These are phyloP conservation scores for Xylaria flabelliformis DNA, from an alignment of 495 filamentous ascomycete species.

Conservation along the genomic window DNA sequence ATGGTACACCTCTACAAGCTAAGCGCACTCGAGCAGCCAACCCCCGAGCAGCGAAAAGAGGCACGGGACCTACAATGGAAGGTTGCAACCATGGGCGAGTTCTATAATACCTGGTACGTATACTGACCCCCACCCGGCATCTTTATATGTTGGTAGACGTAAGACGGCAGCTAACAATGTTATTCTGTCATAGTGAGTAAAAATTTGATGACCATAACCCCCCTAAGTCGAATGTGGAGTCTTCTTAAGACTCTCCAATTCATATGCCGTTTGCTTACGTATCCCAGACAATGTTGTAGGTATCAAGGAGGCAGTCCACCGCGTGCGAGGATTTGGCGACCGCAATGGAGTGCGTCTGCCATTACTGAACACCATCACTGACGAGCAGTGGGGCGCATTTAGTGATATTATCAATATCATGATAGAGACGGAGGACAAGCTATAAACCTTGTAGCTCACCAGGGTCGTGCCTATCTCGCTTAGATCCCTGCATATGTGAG, in stretches of 20 bases:
- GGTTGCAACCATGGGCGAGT: slow-evolving; percentile 25
- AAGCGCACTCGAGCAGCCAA: slow-evolving; percentile 24
- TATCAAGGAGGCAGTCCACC: slow-evolving; percentile 22
- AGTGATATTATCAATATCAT: slow-evolving; percentile 23
- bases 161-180: neutral
- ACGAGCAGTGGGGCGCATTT: slow-evolving; percentile 23
- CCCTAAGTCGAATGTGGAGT: neutral
- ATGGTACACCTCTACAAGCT: slow-evolving; percentile 21
- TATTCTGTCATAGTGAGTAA: slow-evolving; percentile 15
- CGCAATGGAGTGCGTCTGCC: slow-evolving; percentile 22
- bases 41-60: slow-evolving; percentile 18
- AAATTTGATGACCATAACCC: neutral
- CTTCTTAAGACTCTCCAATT: neutral
- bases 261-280: neutral
- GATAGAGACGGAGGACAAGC: slow-evolving; percentile 23
- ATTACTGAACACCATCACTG: slow-evolving; percentile 24
- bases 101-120: slow-evolving; percentile 26
- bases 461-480: slow-evolving; percentile 23
- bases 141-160: neutral
- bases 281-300: slow-evolving; percentile 23
- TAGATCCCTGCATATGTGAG: slow-evolving; percentile 23
- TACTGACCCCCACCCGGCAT: neutral
- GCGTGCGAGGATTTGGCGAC: slow-evolving; percentile 25
- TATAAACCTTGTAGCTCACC: slow-evolving; percentile 18
- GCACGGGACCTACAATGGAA: slow-evolving; percentile 22